phyloP scores from a whole-genome alignment of 257 asterid genomes.

The Nicotiana tomentosiformis region DNA sequence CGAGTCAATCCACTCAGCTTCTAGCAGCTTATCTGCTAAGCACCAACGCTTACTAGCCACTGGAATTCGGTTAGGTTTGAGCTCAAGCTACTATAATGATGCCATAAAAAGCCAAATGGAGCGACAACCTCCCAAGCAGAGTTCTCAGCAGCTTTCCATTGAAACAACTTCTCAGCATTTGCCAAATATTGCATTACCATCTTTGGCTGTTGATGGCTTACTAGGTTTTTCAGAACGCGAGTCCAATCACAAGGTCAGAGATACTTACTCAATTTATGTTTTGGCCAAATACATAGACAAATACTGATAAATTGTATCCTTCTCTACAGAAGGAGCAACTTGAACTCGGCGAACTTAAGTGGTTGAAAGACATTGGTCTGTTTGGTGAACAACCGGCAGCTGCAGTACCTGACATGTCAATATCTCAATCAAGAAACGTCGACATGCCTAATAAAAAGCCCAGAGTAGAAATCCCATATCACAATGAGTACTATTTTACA shows the following conservation, averaged over 20 bases:
- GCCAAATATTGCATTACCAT: conserved; percentile 37
- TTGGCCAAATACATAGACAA: no score
- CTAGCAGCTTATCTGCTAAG: conserved; percentile 61
- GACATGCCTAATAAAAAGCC: conserved; percentile 60
- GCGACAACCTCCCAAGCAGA: conserved; percentile 52
- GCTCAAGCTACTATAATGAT: conserved; percentile 37
- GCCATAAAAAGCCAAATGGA: conserved; percentile 22
- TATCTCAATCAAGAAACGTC: conserved; percentile 33
- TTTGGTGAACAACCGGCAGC: conserved; percentile 36
- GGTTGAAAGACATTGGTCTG: conserved; percentile 55
- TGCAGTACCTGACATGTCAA: conserved; percentile 76
- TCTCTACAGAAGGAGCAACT: conserved; percentile 59
- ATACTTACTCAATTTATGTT: background rate
- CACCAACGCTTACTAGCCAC: conserved; percentile 87
- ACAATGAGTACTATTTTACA: conserved; percentile 51
- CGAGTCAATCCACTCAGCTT: conserved; percentile 75
- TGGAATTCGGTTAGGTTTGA: conserved; percentile 75
- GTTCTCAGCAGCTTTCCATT: conserved; percentile 22
- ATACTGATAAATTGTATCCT: background rate
- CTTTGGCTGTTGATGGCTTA: conserved; percentile 78
- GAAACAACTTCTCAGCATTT: conserved; percentile 31
- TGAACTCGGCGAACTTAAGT: conserved; percentile 65
- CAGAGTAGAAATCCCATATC: conserved; percentile 47
- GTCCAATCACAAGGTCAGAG: conserved; percentile 50
- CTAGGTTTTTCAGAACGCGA: conserved; percentile 63